Base-by-base conservation (phyloP, 2,329 filamentous ascomycete species). In the Colletotrichum navitas region DNA sequence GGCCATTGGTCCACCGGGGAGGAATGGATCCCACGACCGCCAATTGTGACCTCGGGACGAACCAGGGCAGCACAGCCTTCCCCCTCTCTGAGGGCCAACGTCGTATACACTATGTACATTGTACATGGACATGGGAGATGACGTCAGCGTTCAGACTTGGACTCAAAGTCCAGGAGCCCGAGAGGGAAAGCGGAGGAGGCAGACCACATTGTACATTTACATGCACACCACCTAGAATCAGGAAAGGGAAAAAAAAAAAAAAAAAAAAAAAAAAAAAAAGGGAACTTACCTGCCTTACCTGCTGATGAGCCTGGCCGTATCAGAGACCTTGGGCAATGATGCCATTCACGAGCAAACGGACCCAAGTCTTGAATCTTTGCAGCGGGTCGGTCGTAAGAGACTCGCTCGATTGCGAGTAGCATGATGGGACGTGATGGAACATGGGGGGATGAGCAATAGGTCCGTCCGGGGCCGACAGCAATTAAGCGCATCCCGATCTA, bases 21-120 rank as follows among this genome's bases (percentile, higher is more conserved):
- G 59, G 18, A 36, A 36, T 55, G 21, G 32, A 55, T 55, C 32
- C 32, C 16, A 7, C 32, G 45, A 29, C 56, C 55, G 51, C 64
- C 63, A 71, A 68, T 68, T 68, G 58, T 71, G 68, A 71, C 68
- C 64, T 71, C 68, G 63, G 26, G 32, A 32, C 14, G 63, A 49
- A 36, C 56, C 51, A 49, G 58, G 63, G 49, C 24, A 7, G 11
- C 49, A n/a, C 21, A 55, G 21, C 29, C 18, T 41, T 3, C 54
- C 54, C 51, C 34, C 4, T 29, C 29, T 29, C 29, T 29, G 29
- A 29, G 29, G 34, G 34, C 34, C 34, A 36, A 36, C 10, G 34
- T 36, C 8, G 41, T 21, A 43, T n/a, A n/a, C n/a, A n/a, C 39
- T 3, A 3, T 12, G 26, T 36, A 39, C 63, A 60, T 45, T 12